A percentile compares a stretch with the other conserved stretches of the same genome.
These are phyloP conservation scores for Phialocephala sp. DNA, from an alignment of 2,329 filamentous ascomycete species.

Conservation along the genomic window DNA sequence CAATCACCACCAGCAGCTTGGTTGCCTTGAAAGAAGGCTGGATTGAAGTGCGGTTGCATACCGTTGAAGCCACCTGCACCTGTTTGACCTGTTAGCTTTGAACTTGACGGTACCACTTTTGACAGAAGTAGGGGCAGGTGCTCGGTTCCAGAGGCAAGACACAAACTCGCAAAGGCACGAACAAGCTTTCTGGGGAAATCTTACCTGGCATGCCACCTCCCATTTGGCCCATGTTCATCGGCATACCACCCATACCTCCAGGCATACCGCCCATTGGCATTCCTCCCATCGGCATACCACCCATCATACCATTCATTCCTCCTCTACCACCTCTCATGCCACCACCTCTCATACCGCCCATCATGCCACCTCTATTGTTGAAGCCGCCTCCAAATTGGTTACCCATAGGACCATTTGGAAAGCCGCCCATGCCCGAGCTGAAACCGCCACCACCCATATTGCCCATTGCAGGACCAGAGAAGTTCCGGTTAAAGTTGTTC, in stretches of 20 bases:
- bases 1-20: constrained; percentile 58
- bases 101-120: background rate
- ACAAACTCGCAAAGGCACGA: background rate
- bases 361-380: constrained; percentile 56
- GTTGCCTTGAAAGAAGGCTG: constrained; percentile 69
- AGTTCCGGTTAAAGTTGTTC: constrained; percentile 59
- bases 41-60: constrained; percentile 74
- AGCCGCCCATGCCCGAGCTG: constrained; percentile 50
- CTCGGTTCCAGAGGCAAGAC: background rate
- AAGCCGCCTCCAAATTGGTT: constrained; percentile 59
- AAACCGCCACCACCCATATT: constrained; percentile 52
- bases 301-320: constrained; percentile 53
- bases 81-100: constrained; percentile 24
- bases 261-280: constrained; percentile 58
- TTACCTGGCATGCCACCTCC: constrained; percentile 63
- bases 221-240: constrained; percentile 53
- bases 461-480: constrained; percentile 50
- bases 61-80: constrained; percentile 67
- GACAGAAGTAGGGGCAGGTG: background rate
- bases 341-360: constrained; percentile 56
- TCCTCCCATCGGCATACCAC: constrained; percentile 59
- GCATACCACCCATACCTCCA: constrained; percentile 44
- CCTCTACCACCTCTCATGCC: constrained; percentile 65
- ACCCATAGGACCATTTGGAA: constrained; percentile 50
- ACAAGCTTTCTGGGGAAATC: constrained; percentile 39